phyloP scores from a whole-genome alignment of 352 stramenopile species.

The Globisporangium polare region DNA sequence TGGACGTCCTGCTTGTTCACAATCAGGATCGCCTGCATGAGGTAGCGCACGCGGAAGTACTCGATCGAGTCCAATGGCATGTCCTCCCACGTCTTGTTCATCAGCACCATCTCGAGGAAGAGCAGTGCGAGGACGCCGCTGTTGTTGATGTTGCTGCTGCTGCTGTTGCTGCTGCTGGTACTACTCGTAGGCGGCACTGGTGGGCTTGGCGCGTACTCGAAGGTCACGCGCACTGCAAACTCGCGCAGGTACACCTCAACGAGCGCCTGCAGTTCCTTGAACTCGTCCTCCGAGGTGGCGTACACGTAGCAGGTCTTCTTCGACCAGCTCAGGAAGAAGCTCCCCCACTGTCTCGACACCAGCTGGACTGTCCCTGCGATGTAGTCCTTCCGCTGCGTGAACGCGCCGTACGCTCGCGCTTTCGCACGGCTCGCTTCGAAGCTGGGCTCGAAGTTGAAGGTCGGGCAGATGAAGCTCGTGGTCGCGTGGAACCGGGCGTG shows the following conservation, averaged over 20 bases:
- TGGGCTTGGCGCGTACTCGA: conserved; percentile 2
- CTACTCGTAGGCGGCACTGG: too few species aligned
- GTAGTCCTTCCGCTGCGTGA: neutral
- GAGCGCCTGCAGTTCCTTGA: neutral
- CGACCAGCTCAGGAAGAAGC: neutral
- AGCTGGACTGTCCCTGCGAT: conserved; percentile 1
- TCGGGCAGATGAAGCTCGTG: conserved; percentile 7
- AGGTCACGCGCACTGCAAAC: neutral
- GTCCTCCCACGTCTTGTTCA: neutral
- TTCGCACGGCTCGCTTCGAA: neutral
- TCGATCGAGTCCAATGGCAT: neutral
- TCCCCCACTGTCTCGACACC: neutral
- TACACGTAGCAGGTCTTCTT: conserved; percentile 4
- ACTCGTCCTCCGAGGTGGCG: neutral
- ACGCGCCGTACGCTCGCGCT: conserved; percentile 5
- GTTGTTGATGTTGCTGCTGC: neutral
- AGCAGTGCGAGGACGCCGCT: conserved; percentile 5
- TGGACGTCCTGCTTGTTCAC: conserved; percentile 10
- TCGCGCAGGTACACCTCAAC: neutral
- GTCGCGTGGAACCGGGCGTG: neutral
- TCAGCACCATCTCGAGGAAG: conserved; percentile 8
- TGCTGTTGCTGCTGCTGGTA: neutral
- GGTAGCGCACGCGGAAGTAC: neutral
- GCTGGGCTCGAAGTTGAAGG: neutral
- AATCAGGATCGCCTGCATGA: neutral